phyloP scores from a whole-genome alignment of 345 rosid genomes.

The Camelina neglecta region DNA sequence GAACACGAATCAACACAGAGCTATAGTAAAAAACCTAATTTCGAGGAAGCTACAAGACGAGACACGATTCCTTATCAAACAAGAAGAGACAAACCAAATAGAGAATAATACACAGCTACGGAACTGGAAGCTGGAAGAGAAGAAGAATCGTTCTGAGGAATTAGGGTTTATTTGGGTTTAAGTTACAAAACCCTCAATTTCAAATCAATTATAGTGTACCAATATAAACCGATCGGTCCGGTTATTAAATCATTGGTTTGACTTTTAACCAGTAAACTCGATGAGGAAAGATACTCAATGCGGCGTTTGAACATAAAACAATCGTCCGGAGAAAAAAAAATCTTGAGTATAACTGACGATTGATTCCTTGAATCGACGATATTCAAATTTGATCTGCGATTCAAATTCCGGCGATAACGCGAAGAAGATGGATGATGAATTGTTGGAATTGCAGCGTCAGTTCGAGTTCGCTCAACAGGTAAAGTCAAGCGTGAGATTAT shows the following conservation, averaged over 20 bases:
- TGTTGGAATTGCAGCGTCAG: slow-evolving; percentile 86
- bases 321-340: slow-evolving; percentile 12
- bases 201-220: slow-evolving; percentile 7
- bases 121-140: slow-evolving; percentile 2
- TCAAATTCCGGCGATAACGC: neutral
- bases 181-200: neutral
- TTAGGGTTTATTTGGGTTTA: slow-evolving; percentile 38
- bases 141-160: slow-evolving; percentile 17
- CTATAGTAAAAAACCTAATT: neutral
- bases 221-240: slow-evolving; percentile 1
- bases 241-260: neutral
- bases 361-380: slow-evolving; percentile 23
- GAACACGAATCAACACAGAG: neutral
- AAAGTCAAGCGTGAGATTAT: slow-evolving; percentile 82
- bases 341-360: slow-evolving; percentile 27
- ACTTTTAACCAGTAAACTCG: neutral
- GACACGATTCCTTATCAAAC: slow-evolving; percentile 9
- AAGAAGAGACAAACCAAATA: neutral
- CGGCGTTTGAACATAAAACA: slow-evolving; percentile 27
- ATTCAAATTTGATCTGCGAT: slow-evolving; percentile 11
- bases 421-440: slow-evolving; percentile 77
- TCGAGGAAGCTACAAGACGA: slow-evolving; percentile 10
- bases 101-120: slow-evolving; percentile 2
- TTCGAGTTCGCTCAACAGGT: slow-evolving; percentile 95
- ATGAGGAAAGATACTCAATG: slow-evolving; percentile 21